These are phyloP conservation scores for Rubia peregrina DNA, from an alignment of 305 asterid species.

Conservation along the genomic window DNA sequence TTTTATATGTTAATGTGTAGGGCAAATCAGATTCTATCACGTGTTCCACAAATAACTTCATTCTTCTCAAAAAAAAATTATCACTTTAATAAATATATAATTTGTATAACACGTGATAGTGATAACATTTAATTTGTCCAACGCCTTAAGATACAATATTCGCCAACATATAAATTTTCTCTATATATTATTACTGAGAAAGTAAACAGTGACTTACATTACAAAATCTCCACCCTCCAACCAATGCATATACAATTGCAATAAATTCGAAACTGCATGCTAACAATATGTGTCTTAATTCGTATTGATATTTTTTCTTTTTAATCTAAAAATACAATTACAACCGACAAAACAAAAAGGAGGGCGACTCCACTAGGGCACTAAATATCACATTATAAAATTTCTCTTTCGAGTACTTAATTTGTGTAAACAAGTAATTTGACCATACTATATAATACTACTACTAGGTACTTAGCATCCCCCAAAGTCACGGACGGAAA, in stretches of 20 bases:
- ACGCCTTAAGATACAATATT: too few relatives aligned
- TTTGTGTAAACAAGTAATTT: not conserved
- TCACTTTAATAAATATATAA: too few relatives aligned
- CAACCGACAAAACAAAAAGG: not conserved
- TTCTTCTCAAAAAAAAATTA: too few relatives aligned
- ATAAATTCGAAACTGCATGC: conserved; percentile 14
- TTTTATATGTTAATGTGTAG: too few relatives aligned
- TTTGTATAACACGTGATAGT: too few relatives aligned
- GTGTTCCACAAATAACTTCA: too few relatives aligned
- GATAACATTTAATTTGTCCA: too few relatives aligned
- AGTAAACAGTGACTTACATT: not conserved
- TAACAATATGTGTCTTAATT: conserved; percentile 9
- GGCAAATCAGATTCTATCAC: too few relatives aligned
- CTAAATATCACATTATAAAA: conserved; percentile 2
- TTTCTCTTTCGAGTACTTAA: not conserved
- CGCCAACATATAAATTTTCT: too few relatives aligned
- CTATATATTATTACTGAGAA: not conserved
- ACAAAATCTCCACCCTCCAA: conserved; percentile 12
- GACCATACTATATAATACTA: not conserved
- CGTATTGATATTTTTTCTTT: conserved; percentile 4
- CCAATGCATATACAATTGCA: conserved; percentile 25
- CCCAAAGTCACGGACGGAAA: conserved; percentile 63
- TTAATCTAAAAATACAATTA: conserved; percentile 4
- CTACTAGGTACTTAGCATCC: conserved; percentile 5
- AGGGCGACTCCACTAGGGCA: not conserved